Evolutionary conservation across 2,329 filamentous ascomycete genomes (phyloP).

Genomic region (Piedraia hortae): DNA sequence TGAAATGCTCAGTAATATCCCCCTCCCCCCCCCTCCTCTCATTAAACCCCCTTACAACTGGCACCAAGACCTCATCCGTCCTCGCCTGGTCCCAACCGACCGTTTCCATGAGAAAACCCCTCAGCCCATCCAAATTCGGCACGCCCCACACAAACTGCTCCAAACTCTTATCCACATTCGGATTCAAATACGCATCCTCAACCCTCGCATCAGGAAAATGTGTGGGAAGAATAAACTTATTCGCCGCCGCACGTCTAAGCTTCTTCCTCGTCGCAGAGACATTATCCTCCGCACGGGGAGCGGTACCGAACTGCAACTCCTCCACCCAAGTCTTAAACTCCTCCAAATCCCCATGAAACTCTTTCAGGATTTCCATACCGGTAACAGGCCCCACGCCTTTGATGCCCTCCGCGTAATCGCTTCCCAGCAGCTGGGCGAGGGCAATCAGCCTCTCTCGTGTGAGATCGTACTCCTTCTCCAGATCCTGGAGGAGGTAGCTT

Average conservation of each 20-base stretch:
- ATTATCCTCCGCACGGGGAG: conserved; percentile 29
- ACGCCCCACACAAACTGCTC: conserved; percentile 86
- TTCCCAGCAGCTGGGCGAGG: conserved; percentile 71
- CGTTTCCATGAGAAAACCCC: conserved; percentile 65
- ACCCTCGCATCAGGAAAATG: conserved; percentile 57
- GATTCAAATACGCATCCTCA: conserved; percentile 55
- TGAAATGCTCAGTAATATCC: too few species aligned
- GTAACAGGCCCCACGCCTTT: conserved; percentile 81
- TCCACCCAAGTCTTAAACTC: conserved; percentile 74
- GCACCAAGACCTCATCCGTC: conserved; percentile 85
- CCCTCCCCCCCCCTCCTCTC: too few species aligned
- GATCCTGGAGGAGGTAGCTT: conserved; percentile 61
- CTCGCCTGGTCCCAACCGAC: conserved; percentile 81
- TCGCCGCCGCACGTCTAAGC: conserved; percentile 54
- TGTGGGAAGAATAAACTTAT: conserved; percentile 67
- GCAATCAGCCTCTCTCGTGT: conserved; percentile 68
- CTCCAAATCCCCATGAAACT: conserved; percentile 52
- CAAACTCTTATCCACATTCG: conserved; percentile 55
- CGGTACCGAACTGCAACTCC: conserved; percentile 39
- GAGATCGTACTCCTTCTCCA: conserved; percentile 72
- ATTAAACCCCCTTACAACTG: too few species aligned
- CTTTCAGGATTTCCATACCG: conserved; percentile 75
- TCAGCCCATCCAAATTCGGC: conserved; percentile 63
- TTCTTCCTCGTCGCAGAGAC: conserved; percentile 48
- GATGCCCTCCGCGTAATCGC: conserved; percentile 83